Evolutionary conservation across 1,139 yeast species (phyloP).

Genomic region (Petasospora rhodanensis): DNA sequence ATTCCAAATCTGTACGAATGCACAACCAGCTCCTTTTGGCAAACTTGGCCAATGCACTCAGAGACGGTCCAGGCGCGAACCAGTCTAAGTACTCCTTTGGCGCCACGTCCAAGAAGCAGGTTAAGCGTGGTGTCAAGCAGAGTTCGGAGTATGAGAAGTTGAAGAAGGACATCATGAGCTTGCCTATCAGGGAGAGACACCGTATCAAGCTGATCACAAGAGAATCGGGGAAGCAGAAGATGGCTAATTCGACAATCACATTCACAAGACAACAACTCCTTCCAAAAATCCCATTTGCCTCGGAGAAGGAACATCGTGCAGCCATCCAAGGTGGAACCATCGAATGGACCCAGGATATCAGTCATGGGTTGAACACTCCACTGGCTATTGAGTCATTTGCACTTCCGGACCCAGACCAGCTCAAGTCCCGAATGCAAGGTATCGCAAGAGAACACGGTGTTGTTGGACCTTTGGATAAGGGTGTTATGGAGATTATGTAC

Average conservation of each 20-base stretch:
- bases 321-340: conserved; percentile 45
- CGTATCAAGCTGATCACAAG: conserved; percentile 79
- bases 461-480: conserved; percentile 71
- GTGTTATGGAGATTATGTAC: conserved; percentile 70
- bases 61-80: conserved; percentile 54
- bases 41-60: conserved; percentile 77
- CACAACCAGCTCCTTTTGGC: conserved; percentile 82
- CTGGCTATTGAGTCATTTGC: conserved; percentile 75
- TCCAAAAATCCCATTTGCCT: conserved; percentile 77
- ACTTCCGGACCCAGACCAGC: conserved; percentile 72
- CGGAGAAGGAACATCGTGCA: conserved; percentile 36
- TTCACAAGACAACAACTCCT: conserved; percentile 79
- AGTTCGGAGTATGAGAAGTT: conserved; percentile 68
- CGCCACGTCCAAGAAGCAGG: conserved; percentile 11
- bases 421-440: conserved; percentile 71
- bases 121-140: conserved; percentile 31
- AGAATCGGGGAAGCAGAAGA: conserved; percentile 75
- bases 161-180: conserved; percentile 81
- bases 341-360: conserved; percentile 91
- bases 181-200: conserved; percentile 80
- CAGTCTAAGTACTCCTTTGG: conserved; percentile 26
- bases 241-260: conserved; percentile 70
- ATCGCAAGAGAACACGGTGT: conserved; percentile 88
- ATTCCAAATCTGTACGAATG: conserved; percentile 45
- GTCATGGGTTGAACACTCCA: conserved; percentile 84